Evolutionary conservation across 2,329 filamentous ascomycete genomes (phyloP), one percentile per base, ranked within the genome.

Genomic region (Nemania sp.): DNA sequence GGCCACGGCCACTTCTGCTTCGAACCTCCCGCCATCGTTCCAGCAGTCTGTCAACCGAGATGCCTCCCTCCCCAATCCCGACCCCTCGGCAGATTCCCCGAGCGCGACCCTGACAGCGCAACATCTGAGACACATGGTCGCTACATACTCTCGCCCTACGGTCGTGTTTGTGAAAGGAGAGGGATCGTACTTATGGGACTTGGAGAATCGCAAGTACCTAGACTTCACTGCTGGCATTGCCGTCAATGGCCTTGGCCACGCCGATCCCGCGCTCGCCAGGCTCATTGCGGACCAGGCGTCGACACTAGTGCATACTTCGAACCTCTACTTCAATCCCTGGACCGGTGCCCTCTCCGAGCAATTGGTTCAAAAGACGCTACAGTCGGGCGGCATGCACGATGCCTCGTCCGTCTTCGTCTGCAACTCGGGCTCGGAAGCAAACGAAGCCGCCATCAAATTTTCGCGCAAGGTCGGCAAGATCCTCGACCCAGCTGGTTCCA

Each of bases 401-500:
- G 92, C 90, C 17, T 81, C 84, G 18, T 86, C 90, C 58, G 92
- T 91, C 2, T 99, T 99, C 73, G 85, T 99, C 67, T 97, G 92
- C 81, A 99, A 99, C 79, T 97, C 93, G 3, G 95, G 95, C 61
- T 91, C 90, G 62, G 95, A 99, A 79, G 95, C 95, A 73, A 99
- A 99, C 76, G 95, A 99, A 79, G 95, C 94, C 1, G 95, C 94
- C 37, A 90, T 99, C 75, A 99, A 99, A 77, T 98, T 99, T 71
- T 90, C 94, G 18, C 87, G 95, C 69, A 99, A 99, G 78, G 88
- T 90, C 20, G 93, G 92, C 69, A 94, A 94, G 76, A 80, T 86
- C 10, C 70, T 88, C 29, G 89, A 92, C 65, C 86, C 90, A 0
- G 86, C 86, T 0, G 89, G 90, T 49, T 77, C 76, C 18, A 97